Conservation (phyloP, 148 eudicot genomes). For the Rheum nobile region DNA sequence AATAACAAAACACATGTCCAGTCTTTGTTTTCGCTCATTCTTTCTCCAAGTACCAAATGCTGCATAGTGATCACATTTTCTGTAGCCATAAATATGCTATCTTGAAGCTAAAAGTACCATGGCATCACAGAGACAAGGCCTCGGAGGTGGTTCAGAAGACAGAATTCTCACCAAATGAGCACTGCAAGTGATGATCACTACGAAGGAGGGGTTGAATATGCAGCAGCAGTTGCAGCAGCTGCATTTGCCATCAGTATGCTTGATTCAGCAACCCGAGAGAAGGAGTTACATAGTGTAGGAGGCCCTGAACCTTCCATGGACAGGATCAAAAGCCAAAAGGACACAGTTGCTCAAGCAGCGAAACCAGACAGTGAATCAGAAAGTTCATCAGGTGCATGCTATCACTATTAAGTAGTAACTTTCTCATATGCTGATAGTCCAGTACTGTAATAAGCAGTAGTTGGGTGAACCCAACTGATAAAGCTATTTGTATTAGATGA, state of each 20-base stretch:
- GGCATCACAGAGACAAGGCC: background rate
- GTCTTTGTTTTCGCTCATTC: background rate
- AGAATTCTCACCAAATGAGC: background rate
- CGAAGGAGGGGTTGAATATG: background rate
- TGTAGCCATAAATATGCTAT: background rate
- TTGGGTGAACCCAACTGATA: background rate
- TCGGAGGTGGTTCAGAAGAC: background rate
- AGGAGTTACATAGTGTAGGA: background rate
- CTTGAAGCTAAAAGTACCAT: background rate
- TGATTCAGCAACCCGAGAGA: background rate
- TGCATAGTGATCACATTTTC: background rate
- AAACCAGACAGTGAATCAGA: background rate
- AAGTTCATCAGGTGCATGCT: background rate
- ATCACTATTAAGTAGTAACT: background rate
- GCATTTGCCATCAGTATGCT: background rate
- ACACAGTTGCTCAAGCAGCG: background rate
- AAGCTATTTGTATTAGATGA: slow-evolving; percentile 5
- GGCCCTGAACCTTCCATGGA: background rate
- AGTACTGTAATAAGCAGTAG: background rate
- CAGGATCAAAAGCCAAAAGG: background rate
- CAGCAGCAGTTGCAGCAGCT: slow-evolving; percentile 11
- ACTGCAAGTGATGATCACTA: background rate
- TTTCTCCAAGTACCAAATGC: background rate
- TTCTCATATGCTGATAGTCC: background rate
- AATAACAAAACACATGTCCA: background rate